Percentiles rank a stretch among this genome's conserved stretches.
Conservation (phyloP, 805 yeast species). For the Metschnikowia vanudenii region DNA sequence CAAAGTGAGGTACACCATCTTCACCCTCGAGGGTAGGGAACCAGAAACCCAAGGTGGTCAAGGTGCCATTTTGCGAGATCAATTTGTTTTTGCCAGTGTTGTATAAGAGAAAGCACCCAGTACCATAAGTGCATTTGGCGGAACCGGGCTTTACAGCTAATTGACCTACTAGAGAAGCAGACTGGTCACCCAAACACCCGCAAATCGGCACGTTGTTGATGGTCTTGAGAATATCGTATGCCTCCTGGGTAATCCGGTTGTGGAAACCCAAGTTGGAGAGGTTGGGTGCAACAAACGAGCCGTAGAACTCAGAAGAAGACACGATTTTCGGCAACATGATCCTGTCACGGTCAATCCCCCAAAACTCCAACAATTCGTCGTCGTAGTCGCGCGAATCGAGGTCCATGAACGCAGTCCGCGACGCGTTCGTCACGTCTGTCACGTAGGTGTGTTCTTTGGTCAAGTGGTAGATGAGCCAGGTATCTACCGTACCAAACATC, state of each 20-base stretch:
- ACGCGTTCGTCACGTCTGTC: slow-evolving; percentile 89
- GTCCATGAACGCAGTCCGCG: slow-evolving; percentile 88
- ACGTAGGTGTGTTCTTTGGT: slow-evolving; percentile 68
- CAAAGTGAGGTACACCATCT: slow-evolving; percentile 67
- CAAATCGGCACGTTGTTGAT: slow-evolving; percentile 69
- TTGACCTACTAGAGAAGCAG: slow-evolving; percentile 92
- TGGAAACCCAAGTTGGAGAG: slow-evolving; percentile 51
- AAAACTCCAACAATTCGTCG: slow-evolving; percentile 67
- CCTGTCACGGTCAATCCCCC: slow-evolving; percentile 71
- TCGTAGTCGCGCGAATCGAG: slow-evolving; percentile 75
- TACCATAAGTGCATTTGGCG: slow-evolving; percentile 95
- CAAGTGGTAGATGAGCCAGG: slow-evolving; percentile 87
- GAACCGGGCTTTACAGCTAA: slow-evolving; percentile 78
- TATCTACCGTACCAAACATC: slow-evolving; percentile 92
- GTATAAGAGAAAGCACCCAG: slow-evolving; percentile 88
- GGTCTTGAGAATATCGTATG: slow-evolving; percentile 47
- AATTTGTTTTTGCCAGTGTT: slow-evolving; percentile 78
- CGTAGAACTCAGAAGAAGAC: slow-evolving; percentile 76
- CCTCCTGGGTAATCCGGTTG: slow-evolving; percentile 50
- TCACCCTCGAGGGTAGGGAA: slow-evolving; percentile 61
- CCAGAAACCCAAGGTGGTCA: slow-evolving; percentile 90
- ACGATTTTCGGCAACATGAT: slow-evolving; percentile 73
- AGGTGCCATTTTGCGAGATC: slow-evolving; percentile 73
- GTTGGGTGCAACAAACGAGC: slow-evolving; percentile 64
- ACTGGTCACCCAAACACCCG: slow-evolving; percentile 93